Base-by-base conservation (phyloP, 768 basidiomycete species). In the Lactifluus subvellereus region DNA sequence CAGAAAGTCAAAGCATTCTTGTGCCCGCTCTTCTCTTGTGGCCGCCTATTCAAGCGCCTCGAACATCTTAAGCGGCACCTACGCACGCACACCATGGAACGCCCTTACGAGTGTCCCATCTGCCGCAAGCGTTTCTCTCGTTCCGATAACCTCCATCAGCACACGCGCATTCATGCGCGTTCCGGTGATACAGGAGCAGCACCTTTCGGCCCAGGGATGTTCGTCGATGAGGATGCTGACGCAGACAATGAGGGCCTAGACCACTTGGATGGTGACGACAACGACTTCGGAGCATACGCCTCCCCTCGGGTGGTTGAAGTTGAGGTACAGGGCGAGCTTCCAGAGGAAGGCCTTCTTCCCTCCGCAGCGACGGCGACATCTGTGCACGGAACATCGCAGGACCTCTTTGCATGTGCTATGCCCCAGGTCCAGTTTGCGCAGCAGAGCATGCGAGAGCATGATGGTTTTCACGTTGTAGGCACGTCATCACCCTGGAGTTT, bases 41-140 rank as follows among this genome's bases (percentile, higher is more conserved):
- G 89, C 3, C 79, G 89, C 65, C 76, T 88, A 67, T 96, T 95
- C 83, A 94, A 93, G 79, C 84, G 94, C 11, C 87, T 89, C 82
- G 94, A 96, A 71, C 93, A 96, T 71, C 81, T 95, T 67, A 90
- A 91, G 75, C 77, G 93, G 49, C 94, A 96, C 73, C 75, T 94
- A 35, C 82, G 91, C 62, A 93, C 92, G 9, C 94, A 96, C 71
- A 94, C 92, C 32, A 83, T 91, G 83, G 93, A 95, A 73, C 78
- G 87, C 43, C 93, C 94, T 0, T 95, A 84, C 74, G 78, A 79
- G 58, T 94, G 94, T 71, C 76, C 80, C 49, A 75, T 78, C 30
- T 96, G 94, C 73, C 77, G 79, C 69, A 92, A 91, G 79, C 80
- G 83, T 64, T 97, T 97, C 74, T 91, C 89, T 67, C 79, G 93